Evolutionary conservation across 2,329 filamentous ascomycete species (phyloP).

Genomic region (Botrytis sinoallii): DNA sequence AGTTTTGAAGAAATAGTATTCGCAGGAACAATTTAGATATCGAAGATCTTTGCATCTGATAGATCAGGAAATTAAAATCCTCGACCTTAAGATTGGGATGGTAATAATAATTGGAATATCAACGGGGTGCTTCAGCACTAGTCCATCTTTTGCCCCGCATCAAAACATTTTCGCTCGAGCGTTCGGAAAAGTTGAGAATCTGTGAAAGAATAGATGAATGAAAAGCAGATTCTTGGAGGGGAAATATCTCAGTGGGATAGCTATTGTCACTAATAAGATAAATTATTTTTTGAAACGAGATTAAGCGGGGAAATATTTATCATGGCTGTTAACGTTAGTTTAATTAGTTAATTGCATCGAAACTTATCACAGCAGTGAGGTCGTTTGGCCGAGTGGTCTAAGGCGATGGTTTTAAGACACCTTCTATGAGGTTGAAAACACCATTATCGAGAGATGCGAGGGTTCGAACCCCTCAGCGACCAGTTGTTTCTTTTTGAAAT

Average conservation of each 20-base stretch:
- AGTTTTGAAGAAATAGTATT: not conserved
- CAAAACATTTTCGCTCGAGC: not conserved
- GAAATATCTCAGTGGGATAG: not conserved
- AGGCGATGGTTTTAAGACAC: conserved; percentile 36
- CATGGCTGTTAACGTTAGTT: too few species aligned
- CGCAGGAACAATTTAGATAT: not conserved
- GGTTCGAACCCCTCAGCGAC: conserved; percentile 37
- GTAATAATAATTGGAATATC: not conserved
- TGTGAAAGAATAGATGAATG: not conserved
- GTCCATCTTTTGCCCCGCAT: not conserved
- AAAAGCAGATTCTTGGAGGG: not conserved
- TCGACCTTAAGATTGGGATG: not conserved
- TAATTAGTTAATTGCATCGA: too few species aligned
- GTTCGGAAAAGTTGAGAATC: not conserved
- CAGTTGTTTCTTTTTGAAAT: not conserved
- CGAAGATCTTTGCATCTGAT: not conserved
- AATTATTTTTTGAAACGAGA: not conserved
- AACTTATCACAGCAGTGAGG: too few species aligned
- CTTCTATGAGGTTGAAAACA: conserved; percentile 19
- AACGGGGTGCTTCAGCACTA: not conserved
- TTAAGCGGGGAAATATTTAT: not conserved
- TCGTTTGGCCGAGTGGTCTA: conserved; percentile 35
- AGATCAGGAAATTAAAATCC: not conserved
- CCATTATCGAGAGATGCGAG: conserved; percentile 38
- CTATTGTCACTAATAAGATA: not conserved